phyloP scores from a whole-genome alignment of 2,329 filamentous ascomycete genomes.

The Trichoderma hamatum region DNA sequence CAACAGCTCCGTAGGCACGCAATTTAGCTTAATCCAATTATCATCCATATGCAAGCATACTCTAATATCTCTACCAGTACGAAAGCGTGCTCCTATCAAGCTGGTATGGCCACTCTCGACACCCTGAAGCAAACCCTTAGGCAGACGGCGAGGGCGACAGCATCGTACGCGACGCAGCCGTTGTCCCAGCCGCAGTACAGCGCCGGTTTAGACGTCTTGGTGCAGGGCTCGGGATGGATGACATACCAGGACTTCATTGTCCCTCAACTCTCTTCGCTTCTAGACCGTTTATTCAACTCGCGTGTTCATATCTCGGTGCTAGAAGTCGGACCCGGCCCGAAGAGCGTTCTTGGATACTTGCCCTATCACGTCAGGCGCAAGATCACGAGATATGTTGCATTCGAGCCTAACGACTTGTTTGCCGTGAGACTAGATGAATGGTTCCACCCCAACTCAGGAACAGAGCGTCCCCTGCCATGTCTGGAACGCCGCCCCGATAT shows the following conservation, averaged over 20 bases:
- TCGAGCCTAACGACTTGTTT: slow-evolving; percentile 56
- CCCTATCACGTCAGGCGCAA: slow-evolving; percentile 46
- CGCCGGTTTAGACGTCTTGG: slow-evolving; percentile 50
- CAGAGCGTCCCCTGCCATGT: slow-evolving; percentile 44
- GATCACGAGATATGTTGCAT: slow-evolving; percentile 56
- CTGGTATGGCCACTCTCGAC: slow-evolving; percentile 21
- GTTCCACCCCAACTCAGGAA: slow-evolving; percentile 40
- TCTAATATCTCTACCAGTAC: not conserved
- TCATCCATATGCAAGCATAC: not conserved
- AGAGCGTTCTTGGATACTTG: slow-evolving; percentile 56
- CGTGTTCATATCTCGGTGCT: slow-evolving; percentile 53
- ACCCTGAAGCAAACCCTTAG: slow-evolving; percentile 13
- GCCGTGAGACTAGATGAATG: slow-evolving; percentile 48
- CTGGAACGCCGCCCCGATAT: slow-evolving; percentile 47
- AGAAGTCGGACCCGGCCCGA: slow-evolving; percentile 62
- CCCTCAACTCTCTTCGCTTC: slow-evolving; percentile 49
- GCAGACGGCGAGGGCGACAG: slow-evolving; percentile 24
- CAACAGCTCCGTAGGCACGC: not conserved
- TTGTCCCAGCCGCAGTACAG: slow-evolving; percentile 54
- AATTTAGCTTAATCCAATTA: not conserved
- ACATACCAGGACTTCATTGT: slow-evolving; percentile 56
- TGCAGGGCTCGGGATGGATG: slow-evolving; percentile 39
- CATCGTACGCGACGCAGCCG: slow-evolving; percentile 36
- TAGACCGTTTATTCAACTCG: slow-evolving; percentile 47
- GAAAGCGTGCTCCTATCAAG: not conserved